A percentile compares a stretch with the other conserved stretches of the same genome.
These are phyloP conservation scores for Lodderomyces margitis DNA, from an alignment of 1,139 yeast genomes.

Conservation along the genomic window DNA sequence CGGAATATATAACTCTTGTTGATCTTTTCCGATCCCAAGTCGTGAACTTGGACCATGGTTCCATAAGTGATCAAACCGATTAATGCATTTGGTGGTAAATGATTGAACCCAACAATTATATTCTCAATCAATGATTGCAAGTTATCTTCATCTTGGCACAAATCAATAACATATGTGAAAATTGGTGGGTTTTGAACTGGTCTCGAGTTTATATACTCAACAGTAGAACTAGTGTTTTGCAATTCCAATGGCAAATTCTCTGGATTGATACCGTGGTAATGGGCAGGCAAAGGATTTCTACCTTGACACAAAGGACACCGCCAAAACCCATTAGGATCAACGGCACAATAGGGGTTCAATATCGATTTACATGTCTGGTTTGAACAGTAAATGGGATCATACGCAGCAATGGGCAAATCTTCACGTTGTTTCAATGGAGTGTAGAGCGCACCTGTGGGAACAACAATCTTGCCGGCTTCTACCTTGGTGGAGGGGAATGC, in stretches of 20 bases:
- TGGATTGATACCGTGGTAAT: slow-evolving; percentile 79
- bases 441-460: slow-evolving; percentile 91
- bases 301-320: slow-evolving; percentile 82
- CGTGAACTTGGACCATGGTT: slow-evolving; percentile 93
- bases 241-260: slow-evolving; percentile 88
- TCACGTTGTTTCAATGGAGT: slow-evolving; percentile 85
- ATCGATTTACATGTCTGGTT: slow-evolving; percentile 78
- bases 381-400: slow-evolving; percentile 88
- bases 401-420: slow-evolving; percentile 76
- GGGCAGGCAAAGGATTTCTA: slow-evolving; percentile 86
- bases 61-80: slow-evolving; percentile 93
- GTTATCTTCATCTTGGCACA: slow-evolving; percentile 94
- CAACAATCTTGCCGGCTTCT: slow-evolving; percentile 90
- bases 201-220: slow-evolving; percentile 85
- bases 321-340: slow-evolving; percentile 88
- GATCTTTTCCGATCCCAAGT: slow-evolving; percentile 75
- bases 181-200: slow-evolving; percentile 94
- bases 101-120: slow-evolving; percentile 72
- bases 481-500: slow-evolving; percentile 77
- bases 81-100: slow-evolving; percentile 90
- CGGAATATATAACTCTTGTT: slow-evolving; percentile 85
- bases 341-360: slow-evolving; percentile 82
- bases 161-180: slow-evolving; percentile 84
- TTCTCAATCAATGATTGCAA: slow-evolving; percentile 86
- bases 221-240: slow-evolving; percentile 73